These are phyloP conservation scores for Debaryomycetaceae sp. DNA, from an alignment of 1,139 yeast genomes.

Conservation along the genomic window DNA sequence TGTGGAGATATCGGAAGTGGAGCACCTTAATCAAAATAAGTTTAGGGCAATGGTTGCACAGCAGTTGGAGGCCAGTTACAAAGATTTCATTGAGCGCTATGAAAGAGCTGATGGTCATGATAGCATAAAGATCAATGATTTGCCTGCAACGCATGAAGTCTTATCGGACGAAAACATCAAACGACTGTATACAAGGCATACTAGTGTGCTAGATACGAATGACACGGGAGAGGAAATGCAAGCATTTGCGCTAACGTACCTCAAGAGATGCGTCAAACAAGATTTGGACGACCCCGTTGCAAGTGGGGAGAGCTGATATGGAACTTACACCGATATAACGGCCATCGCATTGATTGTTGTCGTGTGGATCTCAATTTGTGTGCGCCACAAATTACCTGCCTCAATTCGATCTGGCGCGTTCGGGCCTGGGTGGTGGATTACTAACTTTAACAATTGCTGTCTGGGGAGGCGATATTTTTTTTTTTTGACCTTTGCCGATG, in stretches of 20 bases:
- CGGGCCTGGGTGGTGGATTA: background rate
- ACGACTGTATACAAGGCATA: no score
- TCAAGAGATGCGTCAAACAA: slow-evolving; percentile 28
- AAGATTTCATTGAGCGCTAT: slow-evolving; percentile 2
- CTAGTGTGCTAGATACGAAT: no score
- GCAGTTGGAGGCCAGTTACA: slow-evolving; percentile 14
- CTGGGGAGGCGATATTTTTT: no score
- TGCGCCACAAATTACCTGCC: no score
- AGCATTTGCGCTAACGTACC: slow-evolving; percentile 24
- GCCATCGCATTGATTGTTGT: no score
- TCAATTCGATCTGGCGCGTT: no score
- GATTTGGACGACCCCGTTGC: slow-evolving; percentile 10
- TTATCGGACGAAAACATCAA: no score
- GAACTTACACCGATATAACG: no score
- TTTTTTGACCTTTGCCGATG: slow-evolving; percentile 3
- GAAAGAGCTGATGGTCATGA: slow-evolving; percentile 12
- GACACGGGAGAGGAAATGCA: slow-evolving; percentile 30
- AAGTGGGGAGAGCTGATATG: no score
- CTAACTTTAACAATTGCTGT: background rate
- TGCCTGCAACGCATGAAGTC: no score
- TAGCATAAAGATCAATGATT: slow-evolving; percentile 14
- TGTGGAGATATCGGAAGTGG: slow-evolving; percentile 9
- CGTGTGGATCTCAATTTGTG: no score
- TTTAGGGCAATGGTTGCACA: slow-evolving; percentile 21
- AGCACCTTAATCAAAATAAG: slow-evolving; percentile 25